Evolutionary conservation across 306 rosid genomes (phyloP).

Genomic region (Vigna reflexopilosa): DNA sequence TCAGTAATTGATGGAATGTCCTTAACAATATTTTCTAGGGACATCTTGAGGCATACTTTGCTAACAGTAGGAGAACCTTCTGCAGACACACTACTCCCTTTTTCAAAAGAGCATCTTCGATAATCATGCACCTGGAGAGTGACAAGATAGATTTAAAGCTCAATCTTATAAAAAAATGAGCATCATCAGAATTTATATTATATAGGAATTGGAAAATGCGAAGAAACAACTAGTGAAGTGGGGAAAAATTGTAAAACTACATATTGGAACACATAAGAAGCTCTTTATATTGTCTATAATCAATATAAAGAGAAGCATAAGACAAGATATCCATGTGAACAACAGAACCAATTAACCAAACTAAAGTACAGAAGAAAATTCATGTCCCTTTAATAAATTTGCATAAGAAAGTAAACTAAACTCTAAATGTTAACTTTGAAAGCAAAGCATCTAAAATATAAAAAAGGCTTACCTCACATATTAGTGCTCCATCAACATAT

Average conservation of each 20-base stretch:
- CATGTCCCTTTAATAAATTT: background rate
- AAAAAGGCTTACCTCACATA: conserved; percentile 81
- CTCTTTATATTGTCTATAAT: background rate
- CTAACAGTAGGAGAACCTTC: conserved; percentile 65
- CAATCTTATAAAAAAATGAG: conserved; percentile 33
- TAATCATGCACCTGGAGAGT: conserved; percentile 82
- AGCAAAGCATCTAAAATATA: conserved; percentile 39
- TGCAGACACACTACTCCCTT: conserved; percentile 57
- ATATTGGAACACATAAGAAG: conserved; percentile 25
- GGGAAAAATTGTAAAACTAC: conserved; percentile 6
- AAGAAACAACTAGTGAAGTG: conserved; percentile 8
- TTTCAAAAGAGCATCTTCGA: conserved; percentile 71
- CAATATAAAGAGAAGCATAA: conserved; percentile 1
- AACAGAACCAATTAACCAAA: conserved; percentile 18
- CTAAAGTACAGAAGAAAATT: conserved; percentile 21
- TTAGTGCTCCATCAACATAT: conserved; percentile 81
- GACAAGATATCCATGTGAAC: conserved; percentile 4
- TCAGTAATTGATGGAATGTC: conserved; percentile 87
- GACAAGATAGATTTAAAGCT: conserved; percentile 38
- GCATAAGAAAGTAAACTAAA: conserved; percentile 21
- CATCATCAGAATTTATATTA: conserved; percentile 17
- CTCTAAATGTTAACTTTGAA: conserved; percentile 29
- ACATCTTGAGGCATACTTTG: conserved; percentile 83
- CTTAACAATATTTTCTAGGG: conserved; percentile 95
- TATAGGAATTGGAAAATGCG: conserved; percentile 31